Conservation (phyloP, 2,329 filamentous ascomycete genomes). For the Alternaria ethzedia region DNA sequence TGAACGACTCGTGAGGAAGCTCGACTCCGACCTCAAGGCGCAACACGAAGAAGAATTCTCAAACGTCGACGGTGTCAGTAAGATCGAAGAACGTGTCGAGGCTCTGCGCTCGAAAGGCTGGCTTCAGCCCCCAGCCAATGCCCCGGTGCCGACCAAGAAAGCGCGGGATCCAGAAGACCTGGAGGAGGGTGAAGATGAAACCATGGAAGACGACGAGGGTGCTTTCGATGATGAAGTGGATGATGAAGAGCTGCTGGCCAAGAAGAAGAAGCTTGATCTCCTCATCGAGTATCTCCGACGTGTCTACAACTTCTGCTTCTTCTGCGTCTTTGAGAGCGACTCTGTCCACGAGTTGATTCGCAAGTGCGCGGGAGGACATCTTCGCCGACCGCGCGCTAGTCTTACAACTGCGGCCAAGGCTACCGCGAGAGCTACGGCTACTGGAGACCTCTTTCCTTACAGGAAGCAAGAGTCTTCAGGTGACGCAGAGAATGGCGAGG, state of each 20-base stretch:
- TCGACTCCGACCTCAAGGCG: constrained; percentile 82
- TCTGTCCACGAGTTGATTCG: constrained; percentile 94
- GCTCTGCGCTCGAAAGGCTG: constrained; percentile 77
- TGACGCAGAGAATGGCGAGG: constrained; percentile 66
- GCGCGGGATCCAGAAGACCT: constrained; percentile 67
- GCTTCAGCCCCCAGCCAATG: constrained; percentile 70
- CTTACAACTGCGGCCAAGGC: constrained; percentile 82
- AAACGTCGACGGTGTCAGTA: constrained; percentile 69
- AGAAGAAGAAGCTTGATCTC: constrained; percentile 97
- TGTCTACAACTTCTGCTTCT: constrained; percentile 99
- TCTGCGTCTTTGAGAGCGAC: constrained; percentile 98
- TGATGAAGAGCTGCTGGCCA: constrained; percentile 84
- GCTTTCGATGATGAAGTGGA: constrained; percentile 79
- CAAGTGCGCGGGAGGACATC: constrained; percentile 96
- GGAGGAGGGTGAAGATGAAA: constrained; percentile 75
- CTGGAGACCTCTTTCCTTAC: constrained; percentile 80
- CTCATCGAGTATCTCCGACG: constrained; percentile 95
- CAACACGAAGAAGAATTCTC: constrained; percentile 58
- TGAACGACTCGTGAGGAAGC: constrained; percentile 79
- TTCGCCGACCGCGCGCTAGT: constrained; percentile 86
- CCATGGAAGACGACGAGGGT: constrained; percentile 68
- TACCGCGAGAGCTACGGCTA: constrained; percentile 83
- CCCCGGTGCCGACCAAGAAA: constrained; percentile 63
- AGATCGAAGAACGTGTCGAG: constrained; percentile 87
- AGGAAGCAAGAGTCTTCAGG: constrained; percentile 75